A percentile compares a stretch with the other conserved stretches of the same genome.
Conservation (phyloP, 2,329 filamentous ascomycete genomes). For the Diaporthe citriasiana region DNA sequence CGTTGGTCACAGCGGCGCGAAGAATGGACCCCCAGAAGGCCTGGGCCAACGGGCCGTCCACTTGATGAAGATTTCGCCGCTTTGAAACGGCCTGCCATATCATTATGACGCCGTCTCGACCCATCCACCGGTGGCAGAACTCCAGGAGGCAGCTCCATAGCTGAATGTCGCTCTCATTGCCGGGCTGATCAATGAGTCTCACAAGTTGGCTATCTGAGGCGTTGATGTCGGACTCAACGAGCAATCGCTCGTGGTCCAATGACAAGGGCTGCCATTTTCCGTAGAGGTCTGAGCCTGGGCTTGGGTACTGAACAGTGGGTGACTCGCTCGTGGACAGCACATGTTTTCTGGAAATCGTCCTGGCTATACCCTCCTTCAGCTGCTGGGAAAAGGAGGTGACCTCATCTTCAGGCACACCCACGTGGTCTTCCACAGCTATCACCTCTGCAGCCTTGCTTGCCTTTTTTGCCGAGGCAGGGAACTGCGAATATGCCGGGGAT, state of each 20-base stretch:
- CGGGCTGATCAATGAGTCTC: constrained; percentile 48
- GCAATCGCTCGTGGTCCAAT: constrained; percentile 46
- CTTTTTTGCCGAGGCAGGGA: constrained; percentile 9
- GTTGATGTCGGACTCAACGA: constrained; percentile 46
- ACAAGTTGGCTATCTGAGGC: constrained; percentile 3
- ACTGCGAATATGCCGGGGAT: constrained; percentile 21
- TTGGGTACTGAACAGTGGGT: constrained; percentile 27
- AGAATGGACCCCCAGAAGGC: constrained; percentile 52
- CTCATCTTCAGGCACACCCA: constrained; percentile 28
- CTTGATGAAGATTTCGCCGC: constrained; percentile 46
- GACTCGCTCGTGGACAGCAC: not conserved
- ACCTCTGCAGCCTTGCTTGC: constrained; percentile 40
- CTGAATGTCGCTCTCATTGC: constrained; percentile 48
- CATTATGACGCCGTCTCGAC: constrained; percentile 45
- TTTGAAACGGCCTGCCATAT: constrained; percentile 49
- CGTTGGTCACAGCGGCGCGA: constrained; percentile 51
- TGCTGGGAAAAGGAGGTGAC: constrained; percentile 34
- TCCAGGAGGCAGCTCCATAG: constrained; percentile 52
- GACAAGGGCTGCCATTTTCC: constrained; percentile 48
- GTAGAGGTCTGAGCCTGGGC: constrained; percentile 42
- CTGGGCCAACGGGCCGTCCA: constrained; percentile 46
- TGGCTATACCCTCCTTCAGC: constrained; percentile 36
- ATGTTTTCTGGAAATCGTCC: constrained; percentile 25
- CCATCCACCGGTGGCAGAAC: constrained; percentile 48
- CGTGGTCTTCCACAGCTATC: constrained; percentile 24